Evolutionary conservation across 208 protist species (phyloP).

Genomic region (Trypanosoma scelopori): DNA sequence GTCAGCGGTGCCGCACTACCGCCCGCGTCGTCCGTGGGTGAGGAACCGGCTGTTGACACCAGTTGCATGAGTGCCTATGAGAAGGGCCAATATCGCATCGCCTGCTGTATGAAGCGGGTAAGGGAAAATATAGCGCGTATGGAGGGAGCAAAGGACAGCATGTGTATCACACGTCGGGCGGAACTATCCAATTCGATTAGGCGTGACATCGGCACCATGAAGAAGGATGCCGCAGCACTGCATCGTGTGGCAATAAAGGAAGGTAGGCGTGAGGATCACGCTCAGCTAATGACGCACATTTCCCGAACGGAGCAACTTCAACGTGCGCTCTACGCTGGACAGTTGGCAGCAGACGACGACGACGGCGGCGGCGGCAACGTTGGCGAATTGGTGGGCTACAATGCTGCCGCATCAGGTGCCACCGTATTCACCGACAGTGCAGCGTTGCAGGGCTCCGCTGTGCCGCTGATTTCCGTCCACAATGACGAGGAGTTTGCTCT

Average conservation of each 20-base stretch:
- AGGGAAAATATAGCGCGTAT: constrained; percentile 18
- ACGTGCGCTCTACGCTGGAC: constrained; percentile 14
- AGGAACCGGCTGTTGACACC: background rate
- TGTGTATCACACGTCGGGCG: constrained; percentile 18
- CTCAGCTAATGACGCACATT: constrained; percentile 30
- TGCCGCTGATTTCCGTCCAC: constrained; percentile 16
- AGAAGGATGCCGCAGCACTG: constrained; percentile 18
- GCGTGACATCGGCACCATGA: constrained; percentile 28
- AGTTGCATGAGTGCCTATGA: constrained; percentile 29
- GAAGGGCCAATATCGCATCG: constrained; percentile 31
- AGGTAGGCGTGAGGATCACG: constrained; percentile 27
- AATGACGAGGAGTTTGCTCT: constrained; percentile 54
- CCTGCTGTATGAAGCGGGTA: constrained; percentile 25
- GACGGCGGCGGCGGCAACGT: too few relatives aligned
- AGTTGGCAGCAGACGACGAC: background rate
- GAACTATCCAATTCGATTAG: constrained; percentile 36
- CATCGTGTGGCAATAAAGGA: constrained; percentile 30
- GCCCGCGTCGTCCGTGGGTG: background rate
- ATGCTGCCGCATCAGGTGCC: background rate
- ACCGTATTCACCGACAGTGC: background rate
- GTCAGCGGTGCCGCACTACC: background rate
- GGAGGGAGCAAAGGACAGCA: constrained; percentile 6
- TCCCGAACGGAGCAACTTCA: constrained; percentile 38
- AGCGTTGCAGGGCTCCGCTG: constrained; percentile 5
- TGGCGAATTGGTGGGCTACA: background rate